Conservation (phyloP, 2,329 filamentous ascomycete species). For the Diaporthe capsici region DNA sequence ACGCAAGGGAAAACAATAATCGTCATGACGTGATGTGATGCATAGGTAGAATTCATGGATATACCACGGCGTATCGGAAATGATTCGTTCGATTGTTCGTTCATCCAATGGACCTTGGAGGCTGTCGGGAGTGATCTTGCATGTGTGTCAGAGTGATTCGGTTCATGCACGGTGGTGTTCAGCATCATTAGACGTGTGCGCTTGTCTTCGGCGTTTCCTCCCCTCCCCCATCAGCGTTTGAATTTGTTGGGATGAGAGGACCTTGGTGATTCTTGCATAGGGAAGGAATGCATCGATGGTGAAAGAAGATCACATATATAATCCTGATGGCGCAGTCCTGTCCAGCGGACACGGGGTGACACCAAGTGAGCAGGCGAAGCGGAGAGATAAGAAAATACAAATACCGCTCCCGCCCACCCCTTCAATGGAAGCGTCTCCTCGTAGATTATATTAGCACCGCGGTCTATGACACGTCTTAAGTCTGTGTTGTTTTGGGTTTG, state of each 20-base stretch:
- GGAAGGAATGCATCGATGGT: background rate
- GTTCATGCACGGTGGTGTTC: slow-evolving; percentile 13
- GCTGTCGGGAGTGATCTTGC: background rate
- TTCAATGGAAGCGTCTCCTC: too few relatives aligned
- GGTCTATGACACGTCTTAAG: too few relatives aligned
- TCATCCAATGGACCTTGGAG: background rate
- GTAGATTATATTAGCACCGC: background rate
- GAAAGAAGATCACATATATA: background rate
- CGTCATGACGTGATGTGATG: background rate
- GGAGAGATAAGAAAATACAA: background rate
- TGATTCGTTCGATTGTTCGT: background rate
- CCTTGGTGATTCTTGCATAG: background rate
- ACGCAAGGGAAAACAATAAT: slow-evolving; percentile 41
- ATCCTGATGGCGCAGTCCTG: background rate
- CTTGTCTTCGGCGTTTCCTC: background rate
- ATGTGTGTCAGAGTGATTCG: background rate
- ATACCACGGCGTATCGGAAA: slow-evolving; percentile 49
- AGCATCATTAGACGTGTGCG: slow-evolving; percentile 19
- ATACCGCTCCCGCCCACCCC: too few relatives aligned
- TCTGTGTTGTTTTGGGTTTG: background rate
- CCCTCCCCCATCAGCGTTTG: background rate
- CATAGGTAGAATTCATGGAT: slow-evolving; percentile 10
- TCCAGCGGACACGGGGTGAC: background rate
- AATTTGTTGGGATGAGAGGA: background rate
- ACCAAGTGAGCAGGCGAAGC: background rate